Evolutionary conservation across 2,329 filamentous ascomycete genomes (phyloP).

Genomic region (Colletotrichum higginsianum): DNA sequence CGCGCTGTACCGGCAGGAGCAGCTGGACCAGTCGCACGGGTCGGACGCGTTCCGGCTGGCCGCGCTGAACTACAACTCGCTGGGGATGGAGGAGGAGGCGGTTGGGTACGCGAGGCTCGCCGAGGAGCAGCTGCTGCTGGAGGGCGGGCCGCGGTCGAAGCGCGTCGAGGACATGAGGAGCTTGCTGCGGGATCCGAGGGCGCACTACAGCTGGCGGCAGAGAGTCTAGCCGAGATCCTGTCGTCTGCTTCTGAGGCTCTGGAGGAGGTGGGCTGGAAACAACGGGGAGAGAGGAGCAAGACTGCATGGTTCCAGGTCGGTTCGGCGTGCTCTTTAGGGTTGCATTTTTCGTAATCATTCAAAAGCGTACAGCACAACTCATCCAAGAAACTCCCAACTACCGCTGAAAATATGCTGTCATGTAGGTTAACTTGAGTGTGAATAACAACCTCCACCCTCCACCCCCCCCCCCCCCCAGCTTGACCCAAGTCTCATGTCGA

Average conservation of each 20-base stretch:
- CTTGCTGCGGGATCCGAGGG: constrained; percentile 23
- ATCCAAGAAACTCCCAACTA: neutral
- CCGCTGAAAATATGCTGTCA: neutral
- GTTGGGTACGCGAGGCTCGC: constrained; percentile 56
- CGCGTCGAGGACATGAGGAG: constrained; percentile 32
- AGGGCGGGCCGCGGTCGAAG: constrained; percentile 28
- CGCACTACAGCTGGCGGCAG: constrained; percentile 41
- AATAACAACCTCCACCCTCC: neutral
- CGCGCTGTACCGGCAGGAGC: constrained; percentile 44
- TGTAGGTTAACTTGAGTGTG: too few species aligned
- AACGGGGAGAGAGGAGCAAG: too few species aligned
- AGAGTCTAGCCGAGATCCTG: neutral
- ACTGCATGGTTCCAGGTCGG: too few species aligned
- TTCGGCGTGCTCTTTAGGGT: too few species aligned
- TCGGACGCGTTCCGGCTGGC: constrained; percentile 55
- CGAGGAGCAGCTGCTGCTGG: constrained; percentile 53
- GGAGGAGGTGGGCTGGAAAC: too few species aligned
- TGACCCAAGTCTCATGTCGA: neutral
- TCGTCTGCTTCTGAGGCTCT: too few species aligned
- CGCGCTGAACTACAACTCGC: constrained; percentile 56
- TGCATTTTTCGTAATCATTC: too few species aligned
- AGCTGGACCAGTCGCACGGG: constrained; percentile 45
- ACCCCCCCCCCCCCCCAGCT: too few species aligned
- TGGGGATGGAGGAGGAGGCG: constrained; percentile 55
- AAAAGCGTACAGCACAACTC: too few species aligned